These are phyloP conservation scores for Fomitopsis betulina DNA, from an alignment of 1,284 basidiomycete species.

Conservation along the genomic window DNA sequence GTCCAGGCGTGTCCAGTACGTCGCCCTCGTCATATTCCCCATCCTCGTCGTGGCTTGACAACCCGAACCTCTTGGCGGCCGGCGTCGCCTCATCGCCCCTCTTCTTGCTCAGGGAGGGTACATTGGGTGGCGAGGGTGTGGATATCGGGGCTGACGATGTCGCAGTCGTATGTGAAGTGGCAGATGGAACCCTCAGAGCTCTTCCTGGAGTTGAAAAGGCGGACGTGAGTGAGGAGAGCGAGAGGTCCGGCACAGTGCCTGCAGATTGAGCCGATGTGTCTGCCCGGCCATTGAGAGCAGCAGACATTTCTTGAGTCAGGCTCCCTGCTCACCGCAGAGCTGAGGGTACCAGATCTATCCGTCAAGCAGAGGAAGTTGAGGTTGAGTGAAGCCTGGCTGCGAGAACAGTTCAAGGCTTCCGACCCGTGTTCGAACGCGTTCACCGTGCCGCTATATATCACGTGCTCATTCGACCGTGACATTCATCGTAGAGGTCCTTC, in stretches of 20 bases:
- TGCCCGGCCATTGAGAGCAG: constrained; percentile 27
- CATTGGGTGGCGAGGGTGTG: constrained; percentile 46
- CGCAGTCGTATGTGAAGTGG: constrained; percentile 48
- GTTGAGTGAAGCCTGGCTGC: too few species aligned
- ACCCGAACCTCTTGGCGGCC: constrained; percentile 22
- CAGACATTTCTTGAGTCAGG: constrained; percentile 23
- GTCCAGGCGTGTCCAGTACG: constrained; percentile 49
- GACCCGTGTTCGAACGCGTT: too few species aligned
- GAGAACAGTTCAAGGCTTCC: too few species aligned
- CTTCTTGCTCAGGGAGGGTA: constrained; percentile 18
- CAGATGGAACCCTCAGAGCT: constrained; percentile 45
- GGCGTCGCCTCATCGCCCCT: constrained; percentile 29
- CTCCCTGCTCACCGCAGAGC: not conserved
- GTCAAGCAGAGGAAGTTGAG: too few species aligned
- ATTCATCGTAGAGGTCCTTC: too few species aligned
- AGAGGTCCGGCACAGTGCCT: constrained; percentile 53
- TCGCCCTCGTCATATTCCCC: constrained; percentile 37
- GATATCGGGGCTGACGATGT: constrained; percentile 48
- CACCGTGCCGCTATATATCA: too few species aligned
- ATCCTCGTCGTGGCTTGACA: constrained; percentile 19
- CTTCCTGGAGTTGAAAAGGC: constrained; percentile 54
- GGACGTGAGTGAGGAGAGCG: constrained; percentile 52
- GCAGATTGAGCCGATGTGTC: constrained; percentile 39
- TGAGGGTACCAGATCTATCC: not conserved
- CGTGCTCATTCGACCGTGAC: too few species aligned